Base-by-base conservation (phyloP, 1,139 yeast genomes). In the Nakaseomyces kungkrabaensis region DNA sequence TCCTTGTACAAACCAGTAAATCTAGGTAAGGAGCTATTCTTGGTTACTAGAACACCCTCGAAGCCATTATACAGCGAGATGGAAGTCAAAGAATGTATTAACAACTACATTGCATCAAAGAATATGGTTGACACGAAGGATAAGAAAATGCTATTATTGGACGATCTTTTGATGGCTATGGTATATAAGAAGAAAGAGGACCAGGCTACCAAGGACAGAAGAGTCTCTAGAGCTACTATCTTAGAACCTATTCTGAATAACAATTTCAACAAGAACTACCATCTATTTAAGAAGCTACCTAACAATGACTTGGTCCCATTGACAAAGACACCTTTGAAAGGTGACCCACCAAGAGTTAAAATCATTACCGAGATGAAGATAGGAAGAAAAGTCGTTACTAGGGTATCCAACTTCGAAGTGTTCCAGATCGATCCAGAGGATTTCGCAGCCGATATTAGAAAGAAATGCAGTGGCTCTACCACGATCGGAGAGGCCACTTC, bases 381-480 rank as follows among this genome's bases (percentile, higher is more conserved):
- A 51, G 96, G 97, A 0, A 75, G 95, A 52, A 90, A 89, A 63
- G 74, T 83, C 5, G 78, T 88, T 22, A 90, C 97, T 0, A 74
- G 81, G 46, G 77, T 90, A 0, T 71, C 77, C 27, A 83, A 86
- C 53, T 74, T 85, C 56, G 96, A 87, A 56, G 71, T 72, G 4
- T 92, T 80, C 66, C 74, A 75, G 50, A 76, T 90, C 33, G 82
- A 80, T 52, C 78, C 89, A 0, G 81, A 77, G 37, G 71, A 73
- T 7, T 68, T 92, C 25, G 82, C 95, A 2, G 81, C 79, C 43
- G 85, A 81, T 48, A 68, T 92, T 53, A 78, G 85, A 54, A 79
- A 81, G 32, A 81, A 81, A 54, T 92, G 97, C 66, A 92, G 96
- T 22, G 96, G 96, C 0, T 85, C 97, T 0, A 77, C 95, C 0